A percentile compares a stretch with the other conserved stretches of the same genome.
Conservation (phyloP, 2,329 filamentous ascomycete species). For the Alternaria novae-zelandiae region DNA sequence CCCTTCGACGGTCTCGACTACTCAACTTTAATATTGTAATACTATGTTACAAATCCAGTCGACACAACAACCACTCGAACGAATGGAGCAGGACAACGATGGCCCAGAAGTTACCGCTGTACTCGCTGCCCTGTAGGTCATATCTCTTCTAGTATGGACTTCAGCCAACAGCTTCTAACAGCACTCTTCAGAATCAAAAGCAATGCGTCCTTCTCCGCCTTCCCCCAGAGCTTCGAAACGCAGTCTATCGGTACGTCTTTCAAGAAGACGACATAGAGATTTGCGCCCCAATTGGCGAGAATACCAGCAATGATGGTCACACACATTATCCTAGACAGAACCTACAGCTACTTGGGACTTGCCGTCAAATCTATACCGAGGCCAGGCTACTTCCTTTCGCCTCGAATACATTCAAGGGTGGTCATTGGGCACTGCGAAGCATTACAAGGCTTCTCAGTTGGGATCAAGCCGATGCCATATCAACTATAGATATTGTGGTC, state of each 20-base stretch:
- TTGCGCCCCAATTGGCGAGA: not conserved
- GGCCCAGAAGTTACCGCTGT: not conserved
- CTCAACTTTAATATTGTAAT: not conserved
- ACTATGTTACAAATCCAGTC: not conserved
- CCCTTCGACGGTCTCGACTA: not conserved
- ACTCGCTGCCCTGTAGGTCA: not conserved
- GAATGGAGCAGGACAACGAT: not conserved
- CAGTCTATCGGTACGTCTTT: constrained; percentile 1
- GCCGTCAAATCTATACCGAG: not conserved
- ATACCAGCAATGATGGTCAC: not conserved
- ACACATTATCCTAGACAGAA: not conserved
- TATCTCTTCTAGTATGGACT: not conserved
- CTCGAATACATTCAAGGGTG: not conserved
- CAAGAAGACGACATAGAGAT: not conserved
- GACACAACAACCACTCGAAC: not conserved
- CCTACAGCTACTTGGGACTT: not conserved
- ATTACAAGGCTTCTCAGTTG: not conserved
- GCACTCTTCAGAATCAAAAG: not conserved
- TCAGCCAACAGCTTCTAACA: not conserved
- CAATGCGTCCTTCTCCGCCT: constrained; percentile 3
- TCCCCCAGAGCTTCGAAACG: constrained; percentile 3
- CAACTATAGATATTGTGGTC: not conserved
- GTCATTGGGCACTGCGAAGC: not conserved
- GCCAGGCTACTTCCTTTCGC: not conserved
- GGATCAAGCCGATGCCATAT: not conserved